phyloP scores from a whole-genome alignment of 495 filamentous ascomycete species.

The Symbiotaphrina buchneri region DNA sequence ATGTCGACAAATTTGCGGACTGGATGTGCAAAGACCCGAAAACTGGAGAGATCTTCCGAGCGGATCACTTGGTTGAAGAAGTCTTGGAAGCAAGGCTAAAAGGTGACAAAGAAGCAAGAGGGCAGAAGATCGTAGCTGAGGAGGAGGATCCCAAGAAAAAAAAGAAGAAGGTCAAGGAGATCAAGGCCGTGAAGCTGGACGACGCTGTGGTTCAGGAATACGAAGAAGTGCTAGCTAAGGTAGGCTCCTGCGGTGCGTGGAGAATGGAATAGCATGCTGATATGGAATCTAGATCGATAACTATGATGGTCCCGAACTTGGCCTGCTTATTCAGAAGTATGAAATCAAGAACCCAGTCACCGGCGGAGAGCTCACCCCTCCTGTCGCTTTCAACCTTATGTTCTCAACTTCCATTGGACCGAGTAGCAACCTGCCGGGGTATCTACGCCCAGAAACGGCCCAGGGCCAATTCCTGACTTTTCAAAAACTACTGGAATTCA shows the following conservation, averaged over 20 bases:
- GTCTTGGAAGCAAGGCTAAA: constrained; percentile 67
- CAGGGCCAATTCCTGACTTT: constrained; percentile 63
- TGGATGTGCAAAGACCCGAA: constrained; percentile 99
- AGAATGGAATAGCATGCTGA: too few species aligned
- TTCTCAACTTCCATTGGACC: constrained; percentile 51
- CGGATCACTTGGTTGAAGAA: constrained; percentile 90
- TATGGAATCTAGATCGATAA: constrained; percentile 31
- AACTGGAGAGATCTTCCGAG: constrained; percentile 86
- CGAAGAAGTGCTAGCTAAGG: constrained; percentile 42
- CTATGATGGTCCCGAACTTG: constrained; percentile 43
- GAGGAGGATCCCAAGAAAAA: constrained; percentile 32
- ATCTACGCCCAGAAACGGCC: constrained; percentile 43
- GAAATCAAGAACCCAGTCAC: constrained; percentile 40
- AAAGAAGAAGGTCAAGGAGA: constrained; percentile 37
- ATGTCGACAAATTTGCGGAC: constrained; percentile 95
- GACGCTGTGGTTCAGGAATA: constrained; percentile 42
- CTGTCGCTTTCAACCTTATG: constrained; percentile 54
- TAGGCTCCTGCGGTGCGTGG: too few species aligned
- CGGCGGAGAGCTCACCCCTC: constrained; percentile 33
- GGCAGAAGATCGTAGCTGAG: constrained; percentile 43
- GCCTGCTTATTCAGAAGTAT: constrained; percentile 40
- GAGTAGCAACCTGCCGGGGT: constrained; percentile 36
- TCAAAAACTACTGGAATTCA: constrained; percentile 57
- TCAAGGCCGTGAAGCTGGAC: constrained; percentile 36
- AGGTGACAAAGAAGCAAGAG: constrained; percentile 24